Evolutionary conservation across 2,329 filamentous ascomycete species (phyloP), one percentile per base, ranked within the genome.

Genomic region (Colletotrichum tofieldiae): DNA sequence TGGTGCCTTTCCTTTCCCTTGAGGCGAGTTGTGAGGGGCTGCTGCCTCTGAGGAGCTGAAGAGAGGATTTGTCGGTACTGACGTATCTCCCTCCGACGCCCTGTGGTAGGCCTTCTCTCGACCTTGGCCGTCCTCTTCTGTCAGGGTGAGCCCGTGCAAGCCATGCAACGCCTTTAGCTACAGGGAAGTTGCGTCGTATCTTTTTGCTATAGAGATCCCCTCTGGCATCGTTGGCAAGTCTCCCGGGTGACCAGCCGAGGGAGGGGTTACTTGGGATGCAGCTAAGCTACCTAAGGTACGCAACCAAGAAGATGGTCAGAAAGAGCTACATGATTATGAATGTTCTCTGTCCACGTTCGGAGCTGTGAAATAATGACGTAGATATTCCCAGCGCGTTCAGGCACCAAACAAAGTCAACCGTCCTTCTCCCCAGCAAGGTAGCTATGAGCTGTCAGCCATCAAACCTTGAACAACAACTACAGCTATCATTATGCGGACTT

Each of bases 1-100:
- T 58, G 18, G 62, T 26, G 41, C 59, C 69, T 29, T 54, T 54
- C 59, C 69, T 29, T 54, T 54, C 35, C 23, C 23, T 61, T 67
- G 23, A 39, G 54, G n/a, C 23, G 12, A 56, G 20, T 39, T 56
- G 37, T 64, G 69, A 72, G 59, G 69, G 65, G 59, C 59, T 62
- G 41, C 51, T 54, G 18, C 66, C 43, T 69, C 51, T 23, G 20
- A 62, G 29, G 39, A 49, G 59, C 29, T 49, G 43, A 37, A 61
- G 47, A 49, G 60, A 26, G 60, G 47, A 23, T 35, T 62, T 62
- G 29, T 29, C 6, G 35, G 32, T 35, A 55, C 59, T 62, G 59
- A 62, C 59, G 59, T 62, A 62, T 39, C 39, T 43, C 39, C 39
- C 56, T 45, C 11, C 23, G 3, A 16, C 35, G 54, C 39, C 20